These are phyloP conservation scores for Coemansia sp. DNA, from an alignment of 192 early-diverging fungal genomes.

Conservation along the genomic window DNA sequence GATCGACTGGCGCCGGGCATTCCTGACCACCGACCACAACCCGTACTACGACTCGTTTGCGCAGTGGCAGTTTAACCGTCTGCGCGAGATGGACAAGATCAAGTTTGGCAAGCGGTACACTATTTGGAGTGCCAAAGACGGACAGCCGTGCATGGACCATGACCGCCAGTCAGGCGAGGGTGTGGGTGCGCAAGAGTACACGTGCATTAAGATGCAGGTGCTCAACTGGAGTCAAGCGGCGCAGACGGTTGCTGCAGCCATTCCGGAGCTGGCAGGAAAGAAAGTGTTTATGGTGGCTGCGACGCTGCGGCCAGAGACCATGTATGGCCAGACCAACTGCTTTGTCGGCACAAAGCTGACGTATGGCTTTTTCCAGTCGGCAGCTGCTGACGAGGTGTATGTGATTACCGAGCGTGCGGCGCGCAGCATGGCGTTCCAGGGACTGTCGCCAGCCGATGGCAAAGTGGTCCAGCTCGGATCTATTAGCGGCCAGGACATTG, in stretches of 20 bases:
- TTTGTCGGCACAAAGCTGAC: constrained; percentile 87
- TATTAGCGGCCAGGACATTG: constrained; percentile 72
- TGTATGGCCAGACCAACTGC: constrained; percentile 99
- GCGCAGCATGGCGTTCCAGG: constrained; percentile 96
- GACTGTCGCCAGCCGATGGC: constrained; percentile 70
- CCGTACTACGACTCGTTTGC: constrained; percentile 98
- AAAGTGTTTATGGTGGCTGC: constrained; percentile 90
- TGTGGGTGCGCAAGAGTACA: constrained; percentile 93
- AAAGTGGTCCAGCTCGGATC: constrained; percentile 68
- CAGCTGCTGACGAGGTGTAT: constrained; percentile 76
- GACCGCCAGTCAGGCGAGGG: constrained; percentile 93
- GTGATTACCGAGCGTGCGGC: constrained; percentile 91
- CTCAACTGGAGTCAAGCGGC: constrained; percentile 62
- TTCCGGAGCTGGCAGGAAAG: constrained; percentile 67
- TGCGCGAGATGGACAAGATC: constrained; percentile 75
- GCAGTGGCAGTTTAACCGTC: constrained; percentile 95
- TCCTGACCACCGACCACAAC: constrained; percentile 97
- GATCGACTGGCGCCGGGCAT: constrained; percentile 95
- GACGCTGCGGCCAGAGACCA: constrained; percentile 97
- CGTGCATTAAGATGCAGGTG: constrained; percentile 90
- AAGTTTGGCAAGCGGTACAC: constrained; percentile 97
- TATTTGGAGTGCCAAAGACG: constrained; percentile 92
- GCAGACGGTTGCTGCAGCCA: constrained; percentile 40
- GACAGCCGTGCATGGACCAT: constrained; percentile 99
- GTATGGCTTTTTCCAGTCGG: constrained; percentile 84